Evolutionary conservation across 495 filamentous ascomycete species (phyloP).

Genomic region (Aspergillus sclerotioniger): DNA sequence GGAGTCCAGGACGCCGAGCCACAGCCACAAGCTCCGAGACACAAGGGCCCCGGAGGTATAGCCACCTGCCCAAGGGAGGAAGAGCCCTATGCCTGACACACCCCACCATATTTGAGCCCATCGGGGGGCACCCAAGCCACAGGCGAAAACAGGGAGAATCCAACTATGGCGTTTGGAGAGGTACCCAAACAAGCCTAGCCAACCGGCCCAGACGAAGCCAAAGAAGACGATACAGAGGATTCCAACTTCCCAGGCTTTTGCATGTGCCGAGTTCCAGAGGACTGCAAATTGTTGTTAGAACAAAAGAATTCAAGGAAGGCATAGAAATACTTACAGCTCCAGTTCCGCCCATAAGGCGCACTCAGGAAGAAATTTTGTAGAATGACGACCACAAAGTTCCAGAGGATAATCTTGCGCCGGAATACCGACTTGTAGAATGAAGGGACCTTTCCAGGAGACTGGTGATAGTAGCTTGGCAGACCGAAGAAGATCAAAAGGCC

Average conservation of each 20-base stretch:
- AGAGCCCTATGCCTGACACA: slow-evolving; percentile 44
- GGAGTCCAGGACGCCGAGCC: slow-evolving; percentile 49
- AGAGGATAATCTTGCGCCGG: slow-evolving; percentile 48
- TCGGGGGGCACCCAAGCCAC: slow-evolving; percentile 48
- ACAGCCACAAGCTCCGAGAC: slow-evolving; percentile 51
- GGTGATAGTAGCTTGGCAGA: slow-evolving; percentile 52
- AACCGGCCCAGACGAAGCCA: slow-evolving; percentile 41
- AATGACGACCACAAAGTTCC: slow-evolving; percentile 49
- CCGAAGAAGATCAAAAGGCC: slow-evolving; percentile 45
- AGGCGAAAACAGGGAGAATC: slow-evolving; percentile 51
- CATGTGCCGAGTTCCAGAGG: slow-evolving; percentile 49
- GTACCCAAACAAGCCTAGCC: slow-evolving; percentile 38
- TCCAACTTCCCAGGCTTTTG: slow-evolving; percentile 43
- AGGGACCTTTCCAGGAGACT: slow-evolving; percentile 65
- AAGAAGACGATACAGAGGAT: slow-evolving; percentile 47
- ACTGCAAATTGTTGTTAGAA: slow-evolving; percentile 23
- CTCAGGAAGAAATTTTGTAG: slow-evolving; percentile 51
- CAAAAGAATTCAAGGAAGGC: not conserved
- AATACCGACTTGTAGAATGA: slow-evolving; percentile 50
- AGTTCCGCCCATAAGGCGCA: slow-evolving; percentile 50
- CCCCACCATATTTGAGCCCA: slow-evolving; percentile 56
- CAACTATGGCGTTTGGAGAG: slow-evolving; percentile 48
- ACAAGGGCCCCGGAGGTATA: slow-evolving; percentile 42
- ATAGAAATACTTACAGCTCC: slow-evolving; percentile 40
- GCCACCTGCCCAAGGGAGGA: slow-evolving; percentile 50